A percentile compares a stretch with the other conserved stretches of the same genome.
These are phyloP conservation scores for Endoconidiophora polonica DNA, from an alignment of 2,329 filamentous ascomycete species.

Conservation along the genomic window DNA sequence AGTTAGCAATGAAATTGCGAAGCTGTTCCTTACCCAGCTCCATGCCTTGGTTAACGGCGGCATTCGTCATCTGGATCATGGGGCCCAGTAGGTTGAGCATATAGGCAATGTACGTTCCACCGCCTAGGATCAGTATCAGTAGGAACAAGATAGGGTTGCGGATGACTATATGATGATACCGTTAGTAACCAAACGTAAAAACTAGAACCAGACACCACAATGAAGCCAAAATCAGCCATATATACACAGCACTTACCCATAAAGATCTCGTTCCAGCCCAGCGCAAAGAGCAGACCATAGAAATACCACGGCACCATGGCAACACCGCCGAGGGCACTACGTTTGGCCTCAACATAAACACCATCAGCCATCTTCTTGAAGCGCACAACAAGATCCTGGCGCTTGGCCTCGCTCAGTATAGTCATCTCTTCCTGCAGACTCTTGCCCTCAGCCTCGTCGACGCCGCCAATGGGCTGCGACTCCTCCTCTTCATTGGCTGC, in stretches of 20 bases:
- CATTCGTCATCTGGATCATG: conserved; percentile 88
- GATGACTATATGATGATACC: conserved; percentile 43
- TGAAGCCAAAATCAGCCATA: neutral
- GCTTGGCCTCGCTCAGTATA: conserved; percentile 75
- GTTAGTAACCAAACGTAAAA: conserved; percentile 7
- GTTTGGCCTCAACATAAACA: conserved; percentile 94
- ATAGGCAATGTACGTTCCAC: conserved; percentile 77
- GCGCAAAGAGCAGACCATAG: conserved; percentile 69
- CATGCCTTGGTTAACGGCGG: conserved; percentile 68
- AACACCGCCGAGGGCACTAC: conserved; percentile 87
- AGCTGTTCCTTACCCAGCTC: conserved; percentile 86
- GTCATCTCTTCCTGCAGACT: conserved; percentile 93
- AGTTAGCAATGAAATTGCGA: conserved; percentile 74
- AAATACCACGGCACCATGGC: conserved; percentile 91
- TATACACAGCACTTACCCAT: conserved; percentile 47
- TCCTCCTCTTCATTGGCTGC: conserved; percentile 86
- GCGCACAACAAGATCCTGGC: conserved; percentile 76
- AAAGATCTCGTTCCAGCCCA: conserved; percentile 98
- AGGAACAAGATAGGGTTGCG: conserved; percentile 90
- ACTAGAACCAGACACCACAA: neutral
- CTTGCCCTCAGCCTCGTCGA: conserved; percentile 89
- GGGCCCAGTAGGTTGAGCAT: conserved; percentile 90
- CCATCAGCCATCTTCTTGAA: conserved; percentile 99
- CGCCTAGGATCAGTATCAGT: conserved; percentile 59
- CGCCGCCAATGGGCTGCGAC: conserved; percentile 70